Percentiles rank a stretch among this genome's conserved stretches.
These are phyloP conservation scores for Tremella mesenterica DNA, from an alignment of 768 basidiomycete species.

Conservation along the genomic window DNA sequence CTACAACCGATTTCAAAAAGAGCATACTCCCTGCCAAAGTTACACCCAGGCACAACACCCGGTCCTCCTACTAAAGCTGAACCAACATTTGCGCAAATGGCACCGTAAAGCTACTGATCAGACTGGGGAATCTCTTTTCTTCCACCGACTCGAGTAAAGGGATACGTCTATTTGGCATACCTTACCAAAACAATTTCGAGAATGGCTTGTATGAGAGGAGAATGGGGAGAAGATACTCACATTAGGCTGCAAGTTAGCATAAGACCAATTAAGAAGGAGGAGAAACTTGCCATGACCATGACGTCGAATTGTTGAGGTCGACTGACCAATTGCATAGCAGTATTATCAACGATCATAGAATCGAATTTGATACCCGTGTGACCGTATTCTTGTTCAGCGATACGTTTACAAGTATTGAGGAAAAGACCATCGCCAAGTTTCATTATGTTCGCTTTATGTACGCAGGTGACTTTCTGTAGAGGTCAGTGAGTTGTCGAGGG, in stretches of 20 bases:
- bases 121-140: too few relatives aligned
- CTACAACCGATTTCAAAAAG: conserved; percentile 98
- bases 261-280: not conserved
- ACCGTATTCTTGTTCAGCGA: conserved; percentile 87
- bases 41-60: conserved; percentile 95
- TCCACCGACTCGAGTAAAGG: too few relatives aligned
- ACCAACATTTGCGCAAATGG: conserved; percentile 96
- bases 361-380: conserved; percentile 82
- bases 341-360: conserved; percentile 99
- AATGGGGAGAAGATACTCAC: too few relatives aligned
- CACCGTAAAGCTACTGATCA: conserved; percentile 75
- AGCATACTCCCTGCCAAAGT: conserved; percentile 94
- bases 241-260: too few relatives aligned
- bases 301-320: conserved; percentile 95
- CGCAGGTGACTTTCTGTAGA: conserved; percentile 90
- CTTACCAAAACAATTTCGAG: too few relatives aligned
- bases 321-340: conserved; percentile 98
- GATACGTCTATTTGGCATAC: too few relatives aligned
- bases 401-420: conserved; percentile 91
- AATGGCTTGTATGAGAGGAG: too few relatives aligned
- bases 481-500: not conserved
- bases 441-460: conserved; percentile 99
- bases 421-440: conserved; percentile 98
- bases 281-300: conserved; percentile 94
- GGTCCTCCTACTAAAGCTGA: conserved; percentile 97